These are phyloP conservation scores for Penicillium sp. DNA, from an alignment of 2,329 filamentous ascomycete genomes.

Conservation along the genomic window DNA sequence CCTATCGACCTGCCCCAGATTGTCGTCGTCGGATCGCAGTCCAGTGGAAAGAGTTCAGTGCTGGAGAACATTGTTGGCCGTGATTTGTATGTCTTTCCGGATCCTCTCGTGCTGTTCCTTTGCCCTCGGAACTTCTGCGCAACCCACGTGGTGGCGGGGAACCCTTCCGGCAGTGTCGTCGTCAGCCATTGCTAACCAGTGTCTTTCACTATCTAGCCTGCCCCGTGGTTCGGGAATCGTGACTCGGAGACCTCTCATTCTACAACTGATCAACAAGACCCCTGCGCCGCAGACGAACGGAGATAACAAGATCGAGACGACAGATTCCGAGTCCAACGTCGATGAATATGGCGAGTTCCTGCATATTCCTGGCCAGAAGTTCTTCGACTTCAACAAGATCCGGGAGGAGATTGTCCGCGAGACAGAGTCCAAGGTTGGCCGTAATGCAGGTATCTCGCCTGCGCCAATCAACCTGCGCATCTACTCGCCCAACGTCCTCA, in stretches of 20 bases:
- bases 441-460: conserved; percentile 94
- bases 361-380: conserved; percentile 96
- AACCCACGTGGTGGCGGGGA: conserved; percentile 20
- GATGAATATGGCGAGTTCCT: conserved; percentile 99
- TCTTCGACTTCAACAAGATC: conserved; percentile 97
- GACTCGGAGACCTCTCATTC: conserved; percentile 89
- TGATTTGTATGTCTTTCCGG: conserved; percentile 77
- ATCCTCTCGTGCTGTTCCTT: neutral
- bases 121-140: conserved; percentile 10
- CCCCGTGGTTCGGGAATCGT: conserved; percentile 98
- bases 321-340: conserved; percentile 83
- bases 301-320: conserved; percentile 65
- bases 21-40: conserved; percentile 96
- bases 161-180: conserved; percentile 13
- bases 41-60: conserved; percentile 98
- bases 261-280: conserved; percentile 94
- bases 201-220: conserved; percentile 61
- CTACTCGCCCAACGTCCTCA: conserved; percentile 97
- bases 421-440: conserved; percentile 93
- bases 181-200: conserved; percentile 34
- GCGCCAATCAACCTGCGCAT: conserved; percentile 97
- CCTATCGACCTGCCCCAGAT: conserved; percentile 99
- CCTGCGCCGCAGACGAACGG: conserved; percentile 69
- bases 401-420: conserved; percentile 96
- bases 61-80: conserved; percentile 97